A percentile compares a stretch with the other conserved stretches of the same genome.
These are phyloP conservation scores for Fraxinus platypoda DNA, from an alignment of 305 asterid genomes.

Conservation along the genomic window DNA sequence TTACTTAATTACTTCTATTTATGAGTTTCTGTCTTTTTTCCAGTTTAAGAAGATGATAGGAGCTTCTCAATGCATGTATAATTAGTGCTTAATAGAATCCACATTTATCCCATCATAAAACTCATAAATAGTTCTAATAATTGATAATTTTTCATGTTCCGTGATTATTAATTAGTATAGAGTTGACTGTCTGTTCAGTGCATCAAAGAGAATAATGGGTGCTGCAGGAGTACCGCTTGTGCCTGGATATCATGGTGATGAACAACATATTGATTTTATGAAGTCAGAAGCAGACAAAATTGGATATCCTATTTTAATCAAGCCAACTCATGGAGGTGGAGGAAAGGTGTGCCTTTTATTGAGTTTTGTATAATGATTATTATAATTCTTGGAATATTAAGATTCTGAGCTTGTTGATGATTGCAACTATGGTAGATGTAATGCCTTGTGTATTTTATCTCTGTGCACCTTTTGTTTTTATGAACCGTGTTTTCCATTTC, in stretches of 20 bases:
- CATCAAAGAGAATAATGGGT: conserved; percentile 98
- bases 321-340: conserved; percentile 99
- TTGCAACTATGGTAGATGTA: neutral
- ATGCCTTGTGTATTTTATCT: neutral
- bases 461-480: neutral
- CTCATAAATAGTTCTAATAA: neutral
- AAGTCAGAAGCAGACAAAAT: conserved; percentile 88
- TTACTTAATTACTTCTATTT: neutral
- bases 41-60: neutral
- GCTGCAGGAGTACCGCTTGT: conserved; percentile 99
- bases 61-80: neutral
- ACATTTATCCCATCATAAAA: neutral
- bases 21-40: neutral
- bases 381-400: neutral
- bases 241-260: conserved; percentile 94
- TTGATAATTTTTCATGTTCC: neutral
- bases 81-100: neutral
- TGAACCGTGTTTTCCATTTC: neutral
- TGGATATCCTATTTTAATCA: conserved; percentile 91
- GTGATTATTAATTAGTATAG: neutral
- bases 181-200: conserved; percentile 43
- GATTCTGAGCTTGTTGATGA: conserved; percentile 15
- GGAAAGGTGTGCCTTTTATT: conserved; percentile 65
- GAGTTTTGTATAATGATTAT: conserved; percentile 11
- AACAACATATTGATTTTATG: conserved; percentile 88